Percentiles rank a stretch among this genome's conserved stretches.
These are phyloP conservation scores for Bryum argenteum DNA, from an alignment of 225 moss, liverwort and hornwort genomes.

Conservation along the genomic window DNA sequence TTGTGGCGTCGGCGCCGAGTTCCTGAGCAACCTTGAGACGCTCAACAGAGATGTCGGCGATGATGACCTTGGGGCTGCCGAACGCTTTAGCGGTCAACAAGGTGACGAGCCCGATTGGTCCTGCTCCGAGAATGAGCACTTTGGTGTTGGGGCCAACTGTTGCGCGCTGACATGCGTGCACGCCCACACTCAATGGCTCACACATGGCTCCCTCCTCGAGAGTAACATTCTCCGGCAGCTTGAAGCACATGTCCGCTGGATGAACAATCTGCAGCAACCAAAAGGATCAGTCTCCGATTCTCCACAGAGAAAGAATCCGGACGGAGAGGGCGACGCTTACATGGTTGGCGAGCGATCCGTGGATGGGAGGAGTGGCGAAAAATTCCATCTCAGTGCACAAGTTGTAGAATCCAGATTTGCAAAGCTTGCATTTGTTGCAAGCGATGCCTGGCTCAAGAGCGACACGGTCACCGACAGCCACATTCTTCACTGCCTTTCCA, in stretches of 20 bases:
- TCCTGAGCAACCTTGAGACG: conserved; percentile 70
- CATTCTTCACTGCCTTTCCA: conserved; percentile 65
- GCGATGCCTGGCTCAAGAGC: conserved; percentile 90
- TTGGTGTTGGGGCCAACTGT: conserved; percentile 58
- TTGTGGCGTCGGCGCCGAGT: conserved; percentile 66
- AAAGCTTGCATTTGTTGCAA: conserved; percentile 68
- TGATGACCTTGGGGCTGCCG: conserved; percentile 67
- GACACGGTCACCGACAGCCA: conserved; percentile 76
- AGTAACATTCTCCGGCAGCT: conserved; percentile 79
- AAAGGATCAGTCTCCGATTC: no score
- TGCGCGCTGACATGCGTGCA: conserved; percentile 83
- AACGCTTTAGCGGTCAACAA: conserved; percentile 73
- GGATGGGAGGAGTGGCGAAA: conserved; percentile 82
- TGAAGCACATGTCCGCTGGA: conserved; percentile 85
- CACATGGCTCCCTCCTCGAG: conserved; percentile 98
- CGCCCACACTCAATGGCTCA: conserved; percentile 88
- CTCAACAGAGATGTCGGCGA: conserved; percentile 64
- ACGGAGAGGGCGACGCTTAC: conserved; percentile 28
- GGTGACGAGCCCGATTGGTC: conserved; percentile 79
- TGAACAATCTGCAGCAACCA: conserved; percentile 61
- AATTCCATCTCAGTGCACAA: conserved; percentile 88
- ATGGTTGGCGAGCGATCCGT: conserved; percentile 79
- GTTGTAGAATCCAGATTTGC: conserved; percentile 80
- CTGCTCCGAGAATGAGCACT: conserved; percentile 76
- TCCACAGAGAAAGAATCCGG: neutral